phyloP scores from a whole-genome alignment of 2,329 filamentous ascomycete genomes.

The Chaetomium sp. region DNA sequence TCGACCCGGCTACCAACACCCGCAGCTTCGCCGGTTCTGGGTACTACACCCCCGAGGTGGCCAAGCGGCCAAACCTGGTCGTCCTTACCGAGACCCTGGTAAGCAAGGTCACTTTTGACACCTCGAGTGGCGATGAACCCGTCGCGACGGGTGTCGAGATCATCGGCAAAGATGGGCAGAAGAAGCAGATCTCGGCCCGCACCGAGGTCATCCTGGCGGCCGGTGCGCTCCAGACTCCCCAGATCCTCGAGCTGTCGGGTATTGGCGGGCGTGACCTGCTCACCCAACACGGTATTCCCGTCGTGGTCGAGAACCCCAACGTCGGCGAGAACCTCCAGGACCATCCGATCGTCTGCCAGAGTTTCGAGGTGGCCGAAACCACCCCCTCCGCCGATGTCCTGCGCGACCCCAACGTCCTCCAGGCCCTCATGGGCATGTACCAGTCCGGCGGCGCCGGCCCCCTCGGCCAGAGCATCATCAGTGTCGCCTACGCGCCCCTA shows the following conservation, averaged over 20 bases:
- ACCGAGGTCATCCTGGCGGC: conserved; percentile 38
- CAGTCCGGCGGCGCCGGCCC: conserved; percentile 27
- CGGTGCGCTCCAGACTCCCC: conserved; percentile 33
- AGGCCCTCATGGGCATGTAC: conserved; percentile 31
- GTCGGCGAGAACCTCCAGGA: conserved; percentile 44
- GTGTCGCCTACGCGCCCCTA: conserved; percentile 31
- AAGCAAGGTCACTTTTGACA: conserved; percentile 29
- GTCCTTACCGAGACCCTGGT: conserved; percentile 31
- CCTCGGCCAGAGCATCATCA: conserved; percentile 36
- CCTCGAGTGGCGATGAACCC: conserved; percentile 19
- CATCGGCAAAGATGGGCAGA: conserved; percentile 23
- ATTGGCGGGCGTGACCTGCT: conserved; percentile 37
- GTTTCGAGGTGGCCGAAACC: conserved; percentile 36
- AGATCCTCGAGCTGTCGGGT: conserved; percentile 32
- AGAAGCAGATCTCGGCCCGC: conserved; percentile 10
- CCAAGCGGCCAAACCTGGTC: conserved; percentile 29
- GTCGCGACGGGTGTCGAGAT: conserved; percentile 31
- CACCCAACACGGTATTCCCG: conserved; percentile 31
- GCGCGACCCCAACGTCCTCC: conserved; percentile 29
- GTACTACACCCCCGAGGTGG: conserved; percentile 31
- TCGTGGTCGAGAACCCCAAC: conserved; percentile 35
- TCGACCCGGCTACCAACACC: conserved; percentile 19
- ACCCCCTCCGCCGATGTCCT: conserved; percentile 33
- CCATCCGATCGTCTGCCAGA: conserved; percentile 32
- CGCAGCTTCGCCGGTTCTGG: conserved; percentile 28